These are phyloP conservation scores for Mucor indicus DNA, from an alignment of 371 early-diverging fungal genomes.

Conservation along the genomic window DNA sequence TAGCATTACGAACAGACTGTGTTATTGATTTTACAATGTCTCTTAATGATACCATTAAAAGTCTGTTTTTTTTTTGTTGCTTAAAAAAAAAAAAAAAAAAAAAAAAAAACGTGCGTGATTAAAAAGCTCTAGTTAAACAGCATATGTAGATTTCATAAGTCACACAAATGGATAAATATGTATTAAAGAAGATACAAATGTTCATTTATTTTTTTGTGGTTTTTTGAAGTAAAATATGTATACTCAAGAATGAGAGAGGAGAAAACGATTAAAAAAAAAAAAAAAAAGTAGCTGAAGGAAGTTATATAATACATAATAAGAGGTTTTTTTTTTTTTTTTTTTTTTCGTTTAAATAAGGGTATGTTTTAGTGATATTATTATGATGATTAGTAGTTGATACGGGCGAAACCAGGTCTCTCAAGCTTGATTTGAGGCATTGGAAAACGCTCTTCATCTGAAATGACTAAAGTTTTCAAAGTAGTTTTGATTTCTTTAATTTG, in stretches of 20 bases:
- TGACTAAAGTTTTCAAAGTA: conserved; percentile 45
- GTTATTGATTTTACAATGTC: conserved; percentile 39
- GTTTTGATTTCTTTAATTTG: conserved; percentile 52
- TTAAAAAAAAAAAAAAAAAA: not conserved
- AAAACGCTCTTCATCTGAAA: conserved; percentile 35
- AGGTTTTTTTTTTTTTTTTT: too few relatives aligned
- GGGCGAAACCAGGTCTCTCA: conserved; percentile 46
- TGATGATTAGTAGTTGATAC: conserved; percentile 32
- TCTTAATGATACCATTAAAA: conserved; percentile 39
- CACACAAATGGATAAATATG: too few relatives aligned
- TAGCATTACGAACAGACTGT: conserved; percentile 29
- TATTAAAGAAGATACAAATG: too few relatives aligned
- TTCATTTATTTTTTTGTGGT: too few relatives aligned
- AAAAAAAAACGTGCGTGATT: not conserved
- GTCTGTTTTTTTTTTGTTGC: too few relatives aligned
- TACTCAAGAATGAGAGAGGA: too few relatives aligned
- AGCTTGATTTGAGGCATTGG: conserved; percentile 44
- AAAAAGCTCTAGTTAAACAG: too few relatives aligned
- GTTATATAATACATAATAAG: not conserved
- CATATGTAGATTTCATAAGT: too few relatives aligned
- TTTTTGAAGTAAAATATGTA: not conserved
- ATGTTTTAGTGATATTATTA: not conserved
- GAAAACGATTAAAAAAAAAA: too few relatives aligned
- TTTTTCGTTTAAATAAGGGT: conserved; percentile 3
- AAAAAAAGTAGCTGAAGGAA: not conserved